Evolutionary conservation across 169 alveolate genomes (phyloP).

Genomic region (Plasmodium coatneyi): DNA sequence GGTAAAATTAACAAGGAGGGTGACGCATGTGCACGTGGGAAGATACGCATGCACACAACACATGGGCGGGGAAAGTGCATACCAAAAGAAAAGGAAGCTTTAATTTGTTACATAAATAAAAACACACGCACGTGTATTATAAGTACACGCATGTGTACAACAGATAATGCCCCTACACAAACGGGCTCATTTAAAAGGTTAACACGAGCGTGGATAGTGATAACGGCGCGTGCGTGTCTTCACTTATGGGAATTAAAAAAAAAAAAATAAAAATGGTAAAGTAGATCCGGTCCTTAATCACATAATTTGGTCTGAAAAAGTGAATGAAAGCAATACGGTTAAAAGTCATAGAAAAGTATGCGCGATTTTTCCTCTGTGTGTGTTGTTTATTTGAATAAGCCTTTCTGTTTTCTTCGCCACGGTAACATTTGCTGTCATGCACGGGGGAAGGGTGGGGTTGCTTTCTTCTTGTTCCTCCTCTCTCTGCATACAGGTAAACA

Average conservation of each 20-base stretch:
- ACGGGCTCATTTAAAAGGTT: neutral
- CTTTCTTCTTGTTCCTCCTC: neutral
- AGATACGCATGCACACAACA: neutral
- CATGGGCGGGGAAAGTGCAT: neutral
- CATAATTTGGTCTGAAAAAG: neutral
- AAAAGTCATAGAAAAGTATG: neutral
- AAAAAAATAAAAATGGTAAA: neutral
- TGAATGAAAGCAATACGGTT: neutral
- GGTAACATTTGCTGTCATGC: neutral
- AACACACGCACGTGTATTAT: neutral
- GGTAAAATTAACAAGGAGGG: conserved; percentile 11
- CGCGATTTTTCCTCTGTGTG: neutral
- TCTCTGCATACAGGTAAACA: neutral
- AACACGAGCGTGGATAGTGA: neutral
- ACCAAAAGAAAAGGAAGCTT: neutral
- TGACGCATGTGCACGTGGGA: neutral
- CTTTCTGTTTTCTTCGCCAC: neutral
- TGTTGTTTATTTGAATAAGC: neutral
- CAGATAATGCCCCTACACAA: neutral
- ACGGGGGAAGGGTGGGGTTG: neutral
- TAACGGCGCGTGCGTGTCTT: neutral
- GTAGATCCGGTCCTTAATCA: neutral
- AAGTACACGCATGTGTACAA: neutral
- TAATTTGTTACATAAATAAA: neutral
- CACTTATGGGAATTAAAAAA: neutral